Evolutionary conservation across 495 filamentous ascomycete genomes (phyloP), one percentile per base, ranked within the genome.

Genomic region (Parmelia sp.): DNA sequence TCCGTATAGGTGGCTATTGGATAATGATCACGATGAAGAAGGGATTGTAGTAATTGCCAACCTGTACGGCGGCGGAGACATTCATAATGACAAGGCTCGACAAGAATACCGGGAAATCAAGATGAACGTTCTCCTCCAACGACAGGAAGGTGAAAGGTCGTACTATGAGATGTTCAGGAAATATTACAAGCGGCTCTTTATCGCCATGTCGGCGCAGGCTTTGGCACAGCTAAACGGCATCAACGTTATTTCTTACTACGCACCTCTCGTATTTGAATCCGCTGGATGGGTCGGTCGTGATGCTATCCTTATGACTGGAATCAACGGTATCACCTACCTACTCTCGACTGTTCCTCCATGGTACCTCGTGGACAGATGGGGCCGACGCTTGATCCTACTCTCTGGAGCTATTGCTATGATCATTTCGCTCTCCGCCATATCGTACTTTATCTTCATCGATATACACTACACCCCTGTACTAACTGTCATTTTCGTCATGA

Each of bases 161-260:
- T 98, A 97, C 72, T 67, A 74, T 14, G 95, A 98, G 67, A 98
- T 98, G 94, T 98, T 97, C 80, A 86, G 80, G 62, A 86, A 94
- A 47, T 98, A 98, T 77, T 82, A 82, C 69, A 92, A 87, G 66
- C 91, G 94, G 44, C 91, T 98, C 66, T 88, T 97, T 71, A 97
- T 98, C 76, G 94, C 94, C 74, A 98, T 98, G 95, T 97, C 94
- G 11, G 94, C 94, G 8, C 94, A 98, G 71, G 90, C 89, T 2
- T 83, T 98, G 60, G 95, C 94, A 23, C 94, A 98, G 74, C 82
- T 97, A 29, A 98, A 97, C 76, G 94, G 94, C 55, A 98, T 98
- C 76, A 98, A 98, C 77, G 95, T 98, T 68, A 98, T 98, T 61
- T 97, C 94, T 23, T 98, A 98, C 78, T 98, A 98, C 69, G 93